A percentile compares a stretch with the other conserved stretches of the same genome.
These are phyloP conservation scores for Trichoderma polysporum DNA, from an alignment of 2,329 filamentous ascomycete genomes.

Conservation along the genomic window DNA sequence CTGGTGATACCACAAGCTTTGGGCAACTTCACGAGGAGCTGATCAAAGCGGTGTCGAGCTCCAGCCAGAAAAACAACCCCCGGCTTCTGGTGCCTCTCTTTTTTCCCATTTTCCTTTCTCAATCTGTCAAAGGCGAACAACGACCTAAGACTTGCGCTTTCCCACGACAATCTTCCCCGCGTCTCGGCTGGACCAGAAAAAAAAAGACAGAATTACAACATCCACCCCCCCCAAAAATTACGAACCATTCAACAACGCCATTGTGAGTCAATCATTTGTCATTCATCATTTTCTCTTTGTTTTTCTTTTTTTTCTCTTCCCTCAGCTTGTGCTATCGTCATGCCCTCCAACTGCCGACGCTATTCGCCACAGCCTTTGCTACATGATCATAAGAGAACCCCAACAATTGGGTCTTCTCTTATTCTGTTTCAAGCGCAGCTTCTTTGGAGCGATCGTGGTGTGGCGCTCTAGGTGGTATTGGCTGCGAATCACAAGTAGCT, in stretches of 20 bases:
- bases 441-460: neutral
- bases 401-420: neutral
- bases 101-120: conserved; percentile 5
- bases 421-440: neutral
- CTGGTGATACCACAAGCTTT: conserved; percentile 19
- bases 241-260: neutral
- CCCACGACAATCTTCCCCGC: neutral
- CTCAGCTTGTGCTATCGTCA: neutral
- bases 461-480: neutral
- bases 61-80: conserved; percentile 11
- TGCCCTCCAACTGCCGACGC: neutral
- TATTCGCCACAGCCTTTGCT: neutral
- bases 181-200: conserved; percentile 13
- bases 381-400: neutral
- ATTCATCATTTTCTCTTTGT: neutral
- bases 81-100: conserved; percentile 1
- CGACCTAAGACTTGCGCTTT: neutral
- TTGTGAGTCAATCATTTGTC: conserved; percentile 2
- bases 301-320: neutral
- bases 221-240: neutral
- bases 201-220: neutral
- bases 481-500: neutral
- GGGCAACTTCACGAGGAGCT: conserved; percentile 16
- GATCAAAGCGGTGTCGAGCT: conserved; percentile 20
- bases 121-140: conserved; percentile 10